These are phyloP conservation scores for Macadamia integrifolia DNA, from an alignment of 164 flowering plant genomes.

Conservation along the genomic window DNA sequence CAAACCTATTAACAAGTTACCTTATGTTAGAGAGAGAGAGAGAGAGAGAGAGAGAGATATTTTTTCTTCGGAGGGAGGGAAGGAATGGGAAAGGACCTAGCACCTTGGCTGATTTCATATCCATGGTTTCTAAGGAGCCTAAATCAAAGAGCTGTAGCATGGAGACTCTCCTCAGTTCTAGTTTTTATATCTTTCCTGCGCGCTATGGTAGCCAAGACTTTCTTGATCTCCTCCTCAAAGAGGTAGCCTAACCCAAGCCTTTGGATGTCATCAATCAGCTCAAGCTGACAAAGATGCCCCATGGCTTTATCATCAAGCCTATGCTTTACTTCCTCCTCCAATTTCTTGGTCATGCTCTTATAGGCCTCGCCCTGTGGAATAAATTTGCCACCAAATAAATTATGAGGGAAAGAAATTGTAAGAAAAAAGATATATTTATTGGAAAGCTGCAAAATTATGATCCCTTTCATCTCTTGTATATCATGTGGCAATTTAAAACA, in stretches of 20 bases:
- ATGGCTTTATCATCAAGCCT: neutral
- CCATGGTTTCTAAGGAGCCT: slow-evolving; percentile 15
- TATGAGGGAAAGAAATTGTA: too few relatives aligned
- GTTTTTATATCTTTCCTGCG: neutral
- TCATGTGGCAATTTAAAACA: too few relatives aligned
- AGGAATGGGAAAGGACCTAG: too few relatives aligned
- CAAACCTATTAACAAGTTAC: neutral
- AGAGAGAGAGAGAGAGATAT: too few relatives aligned
- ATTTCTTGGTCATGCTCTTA: neutral
- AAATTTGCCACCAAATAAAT: neutral
- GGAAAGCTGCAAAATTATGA: too few relatives aligned
- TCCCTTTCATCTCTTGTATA: too few relatives aligned
- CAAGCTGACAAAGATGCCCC: neutral
- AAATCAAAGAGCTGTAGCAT: slow-evolving; percentile 3
- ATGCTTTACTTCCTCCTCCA: neutral
- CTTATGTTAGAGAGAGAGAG: too few relatives aligned
- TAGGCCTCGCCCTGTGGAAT: neutral
- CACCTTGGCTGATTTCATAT: slow-evolving; percentile 6
- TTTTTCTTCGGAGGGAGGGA: neutral
- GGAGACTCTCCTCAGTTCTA: neutral
- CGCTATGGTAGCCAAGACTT: neutral
- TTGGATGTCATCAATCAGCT: slow-evolving; percentile 7
- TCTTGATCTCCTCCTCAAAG: neutral
- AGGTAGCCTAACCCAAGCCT: slow-evolving; percentile 6
- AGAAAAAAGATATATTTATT: too few relatives aligned